Evolutionary conservation across 331 rosid genomes (phyloP).

Genomic region (Malus hybrid): DNA sequence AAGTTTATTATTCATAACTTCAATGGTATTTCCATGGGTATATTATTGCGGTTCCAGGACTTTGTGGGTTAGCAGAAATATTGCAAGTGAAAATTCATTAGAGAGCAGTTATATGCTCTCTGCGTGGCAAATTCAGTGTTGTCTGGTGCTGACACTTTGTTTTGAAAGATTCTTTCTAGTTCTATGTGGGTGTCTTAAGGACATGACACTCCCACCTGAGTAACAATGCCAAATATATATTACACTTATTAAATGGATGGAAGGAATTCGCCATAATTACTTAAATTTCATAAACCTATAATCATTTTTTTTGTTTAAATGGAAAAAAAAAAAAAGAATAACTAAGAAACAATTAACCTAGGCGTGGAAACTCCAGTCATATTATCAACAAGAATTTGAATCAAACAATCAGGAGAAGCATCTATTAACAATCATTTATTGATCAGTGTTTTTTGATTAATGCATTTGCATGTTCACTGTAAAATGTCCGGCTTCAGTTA

Average conservation of each 20-base stretch:
- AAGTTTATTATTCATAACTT: slow-evolving; percentile 15
- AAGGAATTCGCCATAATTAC: background rate
- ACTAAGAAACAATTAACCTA: no score
- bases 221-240: background rate
- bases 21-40: slow-evolving; percentile 3
- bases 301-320: no score
- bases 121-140: no score
- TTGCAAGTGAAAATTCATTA: background rate
- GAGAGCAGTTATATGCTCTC: background rate
- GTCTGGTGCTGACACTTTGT: background rate
- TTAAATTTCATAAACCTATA: background rate
- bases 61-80: background rate
- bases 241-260: background rate
- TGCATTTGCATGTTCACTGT: background rate
- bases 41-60: background rate
- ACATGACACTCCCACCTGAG: background rate
- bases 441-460: background rate
- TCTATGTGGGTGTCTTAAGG: background rate
- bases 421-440: no score
- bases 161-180: background rate
- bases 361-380: no score
- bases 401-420: no score
- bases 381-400: no score
- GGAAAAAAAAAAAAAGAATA: no score
- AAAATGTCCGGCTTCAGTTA: background rate